phyloP scores from a whole-genome alignment of 352 stramenopile species.

The Globisporangium nunn region DNA sequence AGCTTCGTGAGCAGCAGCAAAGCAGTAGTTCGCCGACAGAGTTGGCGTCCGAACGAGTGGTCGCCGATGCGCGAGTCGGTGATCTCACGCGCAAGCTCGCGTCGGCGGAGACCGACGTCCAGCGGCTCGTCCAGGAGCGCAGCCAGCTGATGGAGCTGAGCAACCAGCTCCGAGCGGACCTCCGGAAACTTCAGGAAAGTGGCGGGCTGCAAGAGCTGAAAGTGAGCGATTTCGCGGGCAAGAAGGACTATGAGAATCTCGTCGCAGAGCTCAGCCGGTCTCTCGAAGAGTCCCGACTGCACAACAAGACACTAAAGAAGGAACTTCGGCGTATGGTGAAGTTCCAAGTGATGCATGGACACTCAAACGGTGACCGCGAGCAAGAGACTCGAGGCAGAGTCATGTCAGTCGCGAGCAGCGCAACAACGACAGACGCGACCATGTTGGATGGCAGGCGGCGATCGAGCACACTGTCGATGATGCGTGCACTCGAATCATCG shows the following conservation, averaged over 20 bases:
- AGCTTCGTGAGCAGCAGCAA: constrained; percentile 11
- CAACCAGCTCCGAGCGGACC: constrained; percentile 62
- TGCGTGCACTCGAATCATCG: constrained; percentile 32
- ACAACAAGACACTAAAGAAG: constrained; percentile 84
- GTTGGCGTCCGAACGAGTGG: constrained; percentile 10
- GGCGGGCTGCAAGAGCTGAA: background rate
- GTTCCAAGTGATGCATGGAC: constrained; percentile 26
- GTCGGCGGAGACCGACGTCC: constrained; percentile 46
- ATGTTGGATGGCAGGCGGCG: constrained; percentile 11
- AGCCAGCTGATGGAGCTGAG: constrained; percentile 77
- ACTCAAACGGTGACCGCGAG: background rate
- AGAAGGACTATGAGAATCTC: constrained; percentile 68
- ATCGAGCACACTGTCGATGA: constrained; percentile 61
- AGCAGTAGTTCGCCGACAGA: background rate
- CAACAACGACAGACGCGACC: background rate
- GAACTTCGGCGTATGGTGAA: constrained; percentile 69
- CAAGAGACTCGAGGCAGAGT: constrained; percentile 6
- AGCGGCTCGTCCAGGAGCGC: constrained; percentile 54
- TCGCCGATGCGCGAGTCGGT: constrained; percentile 22
- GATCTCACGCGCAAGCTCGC: constrained; percentile 39
- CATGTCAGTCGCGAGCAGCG: constrained; percentile 15
- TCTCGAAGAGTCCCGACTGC: constrained; percentile 53
- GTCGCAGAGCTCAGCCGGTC: constrained; percentile 61
- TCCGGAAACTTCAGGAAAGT: constrained; percentile 33
- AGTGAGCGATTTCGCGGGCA: constrained; percentile 38